phyloP scores from a whole-genome alignment of 148 eudicot genomes.

The Linanthus parryae region DNA sequence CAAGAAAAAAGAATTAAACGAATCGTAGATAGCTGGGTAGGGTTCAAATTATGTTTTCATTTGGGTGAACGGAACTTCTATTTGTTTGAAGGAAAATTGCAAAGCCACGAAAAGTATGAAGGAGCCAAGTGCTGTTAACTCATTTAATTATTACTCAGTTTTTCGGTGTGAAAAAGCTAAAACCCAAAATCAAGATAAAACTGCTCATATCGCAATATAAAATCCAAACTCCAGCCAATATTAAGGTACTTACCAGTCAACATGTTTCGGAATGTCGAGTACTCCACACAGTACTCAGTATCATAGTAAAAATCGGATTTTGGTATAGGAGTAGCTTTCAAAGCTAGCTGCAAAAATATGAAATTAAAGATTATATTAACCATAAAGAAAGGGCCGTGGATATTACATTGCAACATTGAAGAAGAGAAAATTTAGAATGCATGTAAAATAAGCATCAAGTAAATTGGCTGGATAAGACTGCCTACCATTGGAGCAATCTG shows the following conservation, averaged over 20 bases:
- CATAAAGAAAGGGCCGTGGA: not conserved
- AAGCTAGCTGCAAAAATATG: slow-evolving; percentile 43
- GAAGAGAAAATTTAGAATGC: not conserved
- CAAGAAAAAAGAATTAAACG: not conserved
- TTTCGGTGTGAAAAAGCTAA: not conserved
- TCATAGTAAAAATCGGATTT: slow-evolving; percentile 74
- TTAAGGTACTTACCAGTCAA: slow-evolving; percentile 37
- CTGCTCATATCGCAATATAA: too few relatives aligned
- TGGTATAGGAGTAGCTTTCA: slow-evolving; percentile 26
- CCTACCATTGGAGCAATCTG: slow-evolving; percentile 54
- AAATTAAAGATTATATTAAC: not conserved
- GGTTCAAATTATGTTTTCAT: not conserved
- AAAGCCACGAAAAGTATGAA: not conserved
- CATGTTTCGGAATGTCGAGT: slow-evolving; percentile 72
- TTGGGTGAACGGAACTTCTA: not conserved
- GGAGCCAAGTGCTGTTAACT: not conserved
- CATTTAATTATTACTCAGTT: not conserved
- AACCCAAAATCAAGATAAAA: too few relatives aligned
- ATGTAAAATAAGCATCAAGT: not conserved
- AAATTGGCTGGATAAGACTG: slow-evolving; percentile 2
- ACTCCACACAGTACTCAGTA: slow-evolving; percentile 87
- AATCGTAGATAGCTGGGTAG: not conserved
- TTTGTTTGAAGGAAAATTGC: not conserved
- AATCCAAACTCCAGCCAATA: not conserved
- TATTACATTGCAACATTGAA: not conserved